Evolutionary conservation across 2,329 filamentous ascomycete species (phyloP).

Genomic region (Arthrobotrys iridis): DNA sequence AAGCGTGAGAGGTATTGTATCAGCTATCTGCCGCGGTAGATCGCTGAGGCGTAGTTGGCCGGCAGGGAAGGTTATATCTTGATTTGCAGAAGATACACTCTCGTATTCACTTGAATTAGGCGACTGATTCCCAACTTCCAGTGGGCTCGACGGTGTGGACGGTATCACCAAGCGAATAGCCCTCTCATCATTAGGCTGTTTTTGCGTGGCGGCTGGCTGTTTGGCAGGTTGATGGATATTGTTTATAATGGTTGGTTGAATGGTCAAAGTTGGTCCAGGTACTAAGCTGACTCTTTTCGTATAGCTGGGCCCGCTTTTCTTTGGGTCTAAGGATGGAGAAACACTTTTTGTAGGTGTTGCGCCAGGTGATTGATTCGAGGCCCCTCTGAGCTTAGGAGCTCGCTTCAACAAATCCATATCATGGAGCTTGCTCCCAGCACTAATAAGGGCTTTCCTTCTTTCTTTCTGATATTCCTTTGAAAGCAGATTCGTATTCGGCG

Average conservation of each 20-base stretch:
- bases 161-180: background rate
- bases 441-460: background rate
- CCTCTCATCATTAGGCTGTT: background rate
- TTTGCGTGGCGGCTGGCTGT: background rate
- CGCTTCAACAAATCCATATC: background rate
- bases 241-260: background rate
- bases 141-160: no score
- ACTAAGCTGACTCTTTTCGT: slow-evolving; percentile 5
- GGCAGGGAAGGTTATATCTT: slow-evolving; percentile 20
- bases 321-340: background rate
- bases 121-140: background rate
- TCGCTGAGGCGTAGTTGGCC: slow-evolving; percentile 14
- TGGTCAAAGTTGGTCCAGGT: background rate
- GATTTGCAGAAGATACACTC: background rate
- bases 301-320: background rate
- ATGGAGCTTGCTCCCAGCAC: slow-evolving; percentile 1
- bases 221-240: background rate
- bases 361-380: background rate
- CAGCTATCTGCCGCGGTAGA: background rate
- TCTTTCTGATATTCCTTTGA: background rate
- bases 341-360: background rate
- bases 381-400: background rate
- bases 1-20: background rate
- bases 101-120: slow-evolving; percentile 24
- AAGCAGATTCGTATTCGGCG: background rate